A percentile compares a stretch with the other conserved stretches of the same genome.
Evolutionary conservation across 2,329 filamentous ascomycete species (phyloP).

Genomic region (Rutstroemia sp.): DNA sequence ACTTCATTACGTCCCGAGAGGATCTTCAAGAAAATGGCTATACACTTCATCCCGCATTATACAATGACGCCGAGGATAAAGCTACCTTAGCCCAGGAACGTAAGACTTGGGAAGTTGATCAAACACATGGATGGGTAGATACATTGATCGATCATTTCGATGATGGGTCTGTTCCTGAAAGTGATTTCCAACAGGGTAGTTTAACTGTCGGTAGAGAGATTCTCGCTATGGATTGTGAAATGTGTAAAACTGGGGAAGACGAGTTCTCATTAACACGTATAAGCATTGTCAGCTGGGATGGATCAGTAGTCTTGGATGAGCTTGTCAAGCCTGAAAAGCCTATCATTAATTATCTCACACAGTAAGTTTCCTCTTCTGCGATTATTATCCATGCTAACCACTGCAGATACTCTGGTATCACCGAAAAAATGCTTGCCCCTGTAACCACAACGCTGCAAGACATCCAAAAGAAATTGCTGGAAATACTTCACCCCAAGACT

Average conservation of each 20-base stretch:
- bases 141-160: constrained; percentile 60
- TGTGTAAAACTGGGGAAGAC: constrained; percentile 81
- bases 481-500: constrained; percentile 62
- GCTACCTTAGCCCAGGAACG: constrained; percentile 45
- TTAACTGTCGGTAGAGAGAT: constrained; percentile 75
- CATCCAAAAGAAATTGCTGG: constrained; percentile 70
- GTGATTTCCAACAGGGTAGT: constrained; percentile 70
- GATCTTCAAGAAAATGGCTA: constrained; percentile 82
- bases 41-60: constrained; percentile 70
- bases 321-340: constrained; percentile 83
- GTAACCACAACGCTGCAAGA: constrained; percentile 79
- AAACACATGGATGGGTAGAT: constrained; percentile 71
- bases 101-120: constrained; percentile 40
- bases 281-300: constrained; percentile 81
- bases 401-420: constrained; percentile 75
- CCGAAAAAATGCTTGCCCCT: constrained; percentile 69
- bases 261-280: constrained; percentile 82
- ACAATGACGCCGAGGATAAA: constrained; percentile 49
- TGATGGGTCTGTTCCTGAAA: constrained; percentile 60
- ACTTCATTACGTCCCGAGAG: constrained; percentile 63
- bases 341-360: constrained; percentile 90
- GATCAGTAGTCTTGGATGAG: constrained; percentile 75
- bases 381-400: constrained; percentile 18
- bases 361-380: constrained; percentile 29
- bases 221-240: constrained; percentile 88